A percentile compares a stretch with the other conserved stretches of the same genome.
Evolutionary conservation across 306 rosid genomes (phyloP).

Genomic region (Corylus heterophylla): DNA sequence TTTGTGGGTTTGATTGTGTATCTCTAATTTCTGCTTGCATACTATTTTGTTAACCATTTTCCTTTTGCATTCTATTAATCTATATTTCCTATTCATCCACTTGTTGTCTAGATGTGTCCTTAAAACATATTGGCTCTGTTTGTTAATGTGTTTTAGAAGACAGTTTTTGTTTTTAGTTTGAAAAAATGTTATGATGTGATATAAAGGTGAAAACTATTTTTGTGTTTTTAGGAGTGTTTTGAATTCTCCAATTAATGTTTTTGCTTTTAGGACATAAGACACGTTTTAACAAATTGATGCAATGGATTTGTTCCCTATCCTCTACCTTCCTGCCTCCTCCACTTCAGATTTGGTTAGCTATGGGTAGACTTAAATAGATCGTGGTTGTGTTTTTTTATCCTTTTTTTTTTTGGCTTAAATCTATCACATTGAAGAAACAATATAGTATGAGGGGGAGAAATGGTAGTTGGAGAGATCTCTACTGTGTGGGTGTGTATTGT

Average conservation of each 20-base stretch:
- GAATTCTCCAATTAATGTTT: too few relatives aligned
- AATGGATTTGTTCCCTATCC: background rate
- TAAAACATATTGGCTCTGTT: background rate
- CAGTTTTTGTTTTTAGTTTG: too few relatives aligned
- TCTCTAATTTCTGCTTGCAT: background rate
- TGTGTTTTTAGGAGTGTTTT: too few relatives aligned
- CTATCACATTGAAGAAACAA: background rate
- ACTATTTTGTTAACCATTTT: background rate
- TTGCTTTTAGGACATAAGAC: too few relatives aligned
- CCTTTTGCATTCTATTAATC: background rate
- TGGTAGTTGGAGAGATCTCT: background rate
- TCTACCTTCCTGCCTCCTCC: background rate
- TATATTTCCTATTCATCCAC: slow-evolving; percentile 2
- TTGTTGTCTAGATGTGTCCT: background rate
- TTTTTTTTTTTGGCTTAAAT: background rate
- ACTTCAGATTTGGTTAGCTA: background rate
- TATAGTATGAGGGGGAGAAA: background rate
- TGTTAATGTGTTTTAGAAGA: too few relatives aligned
- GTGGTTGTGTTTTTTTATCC: background rate
- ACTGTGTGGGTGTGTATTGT: too few relatives aligned
- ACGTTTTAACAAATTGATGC: too few relatives aligned
- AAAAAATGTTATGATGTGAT: too few relatives aligned
- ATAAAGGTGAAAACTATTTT: too few relatives aligned
- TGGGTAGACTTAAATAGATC: background rate
- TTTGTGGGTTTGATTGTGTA: background rate